Base-by-base conservation (phyloP, 176 grass and related monocot genomes). In the Sorghum bicolor region DNA sequence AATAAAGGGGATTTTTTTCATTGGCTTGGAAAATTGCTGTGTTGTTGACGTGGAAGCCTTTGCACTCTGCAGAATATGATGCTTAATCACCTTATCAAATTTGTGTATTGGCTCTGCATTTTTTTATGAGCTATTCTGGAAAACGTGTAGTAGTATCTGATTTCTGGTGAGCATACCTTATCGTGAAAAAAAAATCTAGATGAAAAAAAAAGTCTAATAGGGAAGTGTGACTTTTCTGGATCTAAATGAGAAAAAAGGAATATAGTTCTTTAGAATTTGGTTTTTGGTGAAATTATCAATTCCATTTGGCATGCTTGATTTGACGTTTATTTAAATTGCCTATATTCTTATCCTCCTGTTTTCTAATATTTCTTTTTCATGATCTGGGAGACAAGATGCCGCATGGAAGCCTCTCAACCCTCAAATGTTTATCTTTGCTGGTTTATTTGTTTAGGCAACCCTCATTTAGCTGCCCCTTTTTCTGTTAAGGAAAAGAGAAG, bases 401-500 rank as follows among this genome's bases (percentile, higher is more conserved):
- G 4, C 50, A 50, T 82, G 84, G 91, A 84, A 75, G 71, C 57
- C 43, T 71, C 71, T 73, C 28, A 60, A 53, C 71, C 86, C 60
- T 86, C 24, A 72, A 84, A 81, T 38, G 63, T 17, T 87, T 25
- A 4, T 67, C 82, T 88, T 77, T 80, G 17, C 65, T 72, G 22
- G 10, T 16, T 58, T 72, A 61, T 64, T 86, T 64, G 19, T 83
- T 67, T 70, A 70, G 61, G 53, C 52, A 80, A 83, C 19, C 77
- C 52, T 83, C 43, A 85, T 60, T 74, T 47, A 82, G 75, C 40
- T 38, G 9, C 19, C 52, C 31, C 85, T 76, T 90, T 93, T 85
- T 87, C 79, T 53, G 20, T 83, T 83, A 75, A 82, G 82, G 78
- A 86, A 89, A 92, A 87, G 64, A 66, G 32, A 85, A 76, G 60